Evolutionary conservation across 805 yeast species (phyloP).

Genomic region (Wickerhamiella allomyrinae): DNA sequence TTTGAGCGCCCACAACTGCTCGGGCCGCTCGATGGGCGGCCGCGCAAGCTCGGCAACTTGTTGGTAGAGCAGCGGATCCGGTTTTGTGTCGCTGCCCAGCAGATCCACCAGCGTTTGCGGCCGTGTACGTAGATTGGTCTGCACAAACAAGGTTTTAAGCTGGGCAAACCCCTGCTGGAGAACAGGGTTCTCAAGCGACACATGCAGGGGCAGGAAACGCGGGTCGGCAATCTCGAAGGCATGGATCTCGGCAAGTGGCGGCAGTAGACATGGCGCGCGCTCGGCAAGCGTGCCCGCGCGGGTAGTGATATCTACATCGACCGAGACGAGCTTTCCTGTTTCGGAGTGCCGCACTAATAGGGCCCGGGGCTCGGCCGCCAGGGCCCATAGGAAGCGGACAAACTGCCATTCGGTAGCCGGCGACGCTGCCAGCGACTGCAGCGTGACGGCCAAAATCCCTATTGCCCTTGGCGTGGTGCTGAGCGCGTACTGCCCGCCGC

Average conservation of each 20-base stretch:
- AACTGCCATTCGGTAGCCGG: slow-evolving; percentile 57
- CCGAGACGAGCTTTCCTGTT: slow-evolving; percentile 40
- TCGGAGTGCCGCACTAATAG: slow-evolving; percentile 60
- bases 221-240: slow-evolving; percentile 34
- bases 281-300: slow-evolving; percentile 27
- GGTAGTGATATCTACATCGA: slow-evolving; percentile 28
- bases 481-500: slow-evolving; percentile 85
- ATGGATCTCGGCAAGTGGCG: slow-evolving; percentile 38
- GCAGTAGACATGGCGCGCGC: slow-evolving; percentile 55
- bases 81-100: not conserved
- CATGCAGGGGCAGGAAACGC: slow-evolving; percentile 40
- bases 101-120: not conserved
- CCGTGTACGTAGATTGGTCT: slow-evolving; percentile 15
- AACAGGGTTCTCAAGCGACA: slow-evolving; percentile 30
- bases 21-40: slow-evolving; percentile 17
- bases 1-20: slow-evolving; percentile 51
- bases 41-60: slow-evolving; percentile 11
- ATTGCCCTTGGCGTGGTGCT: slow-evolving; percentile 45
- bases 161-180: slow-evolving; percentile 28
- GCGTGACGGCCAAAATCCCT: slow-evolving; percentile 63
- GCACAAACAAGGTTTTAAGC: slow-evolving; percentile 37
- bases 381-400: slow-evolving; percentile 77
- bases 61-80: not conserved
- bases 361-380: slow-evolving; percentile 70
- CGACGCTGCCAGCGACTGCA: slow-evolving; percentile 39